Conservation (phyloP, 768 basidiomycete genomes). For the Gloeophyllum trabeum region DNA sequence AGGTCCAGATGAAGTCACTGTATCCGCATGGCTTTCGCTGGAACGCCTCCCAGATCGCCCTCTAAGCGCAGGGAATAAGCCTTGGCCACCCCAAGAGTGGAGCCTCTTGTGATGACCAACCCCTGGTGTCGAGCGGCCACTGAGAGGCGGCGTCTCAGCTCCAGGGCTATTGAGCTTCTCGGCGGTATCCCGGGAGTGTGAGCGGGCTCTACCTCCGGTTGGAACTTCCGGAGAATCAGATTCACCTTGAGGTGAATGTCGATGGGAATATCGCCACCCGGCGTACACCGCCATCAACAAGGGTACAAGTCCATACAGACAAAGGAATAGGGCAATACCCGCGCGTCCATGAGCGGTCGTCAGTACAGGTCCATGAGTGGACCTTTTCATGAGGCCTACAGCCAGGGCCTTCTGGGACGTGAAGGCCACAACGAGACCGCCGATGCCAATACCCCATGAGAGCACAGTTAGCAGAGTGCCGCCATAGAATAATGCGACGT, state of each 20-base stretch:
- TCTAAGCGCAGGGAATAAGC: constrained; percentile 23
- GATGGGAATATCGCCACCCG: too few species aligned
- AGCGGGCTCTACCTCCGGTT: background rate
- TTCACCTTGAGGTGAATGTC: background rate
- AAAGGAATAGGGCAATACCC: constrained; percentile 53
- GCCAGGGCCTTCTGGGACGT: constrained; percentile 32
- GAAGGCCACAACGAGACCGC: constrained; percentile 52
- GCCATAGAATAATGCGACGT: too few species aligned
- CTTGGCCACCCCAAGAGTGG: constrained; percentile 27
- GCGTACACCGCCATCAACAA: constrained; percentile 24
- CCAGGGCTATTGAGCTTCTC: too few species aligned
- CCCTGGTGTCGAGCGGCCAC: too few species aligned
- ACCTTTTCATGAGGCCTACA: constrained; percentile 19
- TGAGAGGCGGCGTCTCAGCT: too few species aligned
- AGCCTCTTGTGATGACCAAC: constrained; percentile 19
- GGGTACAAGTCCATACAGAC: constrained; percentile 45
- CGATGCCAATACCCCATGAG: constrained; percentile 53
- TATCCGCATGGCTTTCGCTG: constrained; percentile 23
- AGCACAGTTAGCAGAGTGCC: too few species aligned
- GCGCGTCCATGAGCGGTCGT: constrained; percentile 54
- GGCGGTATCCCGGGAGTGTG: too few species aligned
- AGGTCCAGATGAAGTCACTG: constrained; percentile 14
- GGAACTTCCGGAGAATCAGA: background rate
- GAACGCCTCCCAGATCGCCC: constrained; percentile 24
- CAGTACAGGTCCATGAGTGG: constrained; percentile 23